Base-by-base conservation (phyloP, 192 early-diverging fungal species). In the Coemansia sp. region DNA sequence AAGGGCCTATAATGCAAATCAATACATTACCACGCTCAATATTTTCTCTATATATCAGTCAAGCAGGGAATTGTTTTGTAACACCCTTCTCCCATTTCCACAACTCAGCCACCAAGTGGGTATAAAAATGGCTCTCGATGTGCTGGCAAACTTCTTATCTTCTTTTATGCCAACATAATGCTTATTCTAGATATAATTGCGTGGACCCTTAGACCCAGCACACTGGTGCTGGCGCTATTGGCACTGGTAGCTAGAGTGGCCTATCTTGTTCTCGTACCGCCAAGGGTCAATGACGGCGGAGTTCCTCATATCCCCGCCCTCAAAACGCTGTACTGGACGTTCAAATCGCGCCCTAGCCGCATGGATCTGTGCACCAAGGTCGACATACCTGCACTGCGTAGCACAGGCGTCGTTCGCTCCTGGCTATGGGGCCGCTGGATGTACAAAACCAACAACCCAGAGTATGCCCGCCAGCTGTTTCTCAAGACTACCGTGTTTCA, bases 391-490 rank as follows among this genome's bases (percentile, higher is more conserved):
- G 65, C 65, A 5, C 55, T 76, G 12, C 23, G 46, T 28, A 20
- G 55, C 13, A 65, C 66, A 0, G 72, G 72, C 13, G 36, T 76
- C 0, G 72, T 65, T 7, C 65, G 66, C 23, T 65, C 66, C 0
- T 76, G 65, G 66, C 65, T 76, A 5, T 76, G 65, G 65, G 72
- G 72, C 36, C 61, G 65, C 33, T 76, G 72, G 72, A 76, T 69
- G 72, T 76, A 76, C 56, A 76, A 69, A 54, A 76, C 59, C 44
- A 76, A 76, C 57, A 65, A 69, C 37, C 66, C 72, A 46, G 72
- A 76, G 28, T 76, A 65, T 19, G 72, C 72, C 3, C 65, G 72
- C 33, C 65, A 68, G 55, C 66, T 76, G 19, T 76, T 69, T 21
- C 65, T 69, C 43, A 68, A 76, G 31, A 69, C 72, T 13, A 54